Base-by-base conservation (phyloP, 306 rosid species). In the Psophocarpus tetragonolobus region DNA sequence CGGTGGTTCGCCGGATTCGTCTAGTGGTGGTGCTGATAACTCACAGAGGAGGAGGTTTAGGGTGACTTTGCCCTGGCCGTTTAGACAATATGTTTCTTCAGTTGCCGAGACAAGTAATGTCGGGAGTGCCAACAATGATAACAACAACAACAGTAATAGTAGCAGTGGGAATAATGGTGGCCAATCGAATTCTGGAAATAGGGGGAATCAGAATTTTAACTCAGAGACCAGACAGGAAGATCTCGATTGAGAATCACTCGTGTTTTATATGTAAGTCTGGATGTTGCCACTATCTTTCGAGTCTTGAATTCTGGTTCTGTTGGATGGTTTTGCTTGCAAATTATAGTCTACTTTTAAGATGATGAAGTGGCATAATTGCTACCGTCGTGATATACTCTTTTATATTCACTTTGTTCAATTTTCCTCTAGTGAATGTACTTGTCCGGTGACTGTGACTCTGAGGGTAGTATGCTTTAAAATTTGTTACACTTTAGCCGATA, bases 171-270 rank as follows among this genome's bases (percentile, higher is more conserved):
- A 80, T 76, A 80, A 68, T 65, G 84, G 86, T 26, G 97, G 75
- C 45, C 82, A 87, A 70, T 77, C 87, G 29, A 88, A 87, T 82
- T 56, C 94, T 3, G 97, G 77, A 41, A 86, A 81, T 51, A 79
- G 93, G 75, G 97, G 93, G 42, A 84, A 82, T 75, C 96, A 38
- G 81, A 88, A 85, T 86, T 80, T 89, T 73, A 89, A 84, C 75
- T 75, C 97, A 2, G 98, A 88, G 84, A 91, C 98, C 42, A 86
- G 97, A 83, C 93, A 90, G 66, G 99, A 96, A 86, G 99, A 92
- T 88, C 96, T 93, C 58, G 97, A 96, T 71, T 96, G 77, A 92
- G 83, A 73, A 47, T 18, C 44, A 18, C 63, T 67, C 87, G 68
- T 84, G 84, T 71, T 77, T 82, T 76, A 75, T 82, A 82, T 53